Base-by-base conservation (phyloP, 73 alveolate species). In the Loxodes magnus region DNA sequence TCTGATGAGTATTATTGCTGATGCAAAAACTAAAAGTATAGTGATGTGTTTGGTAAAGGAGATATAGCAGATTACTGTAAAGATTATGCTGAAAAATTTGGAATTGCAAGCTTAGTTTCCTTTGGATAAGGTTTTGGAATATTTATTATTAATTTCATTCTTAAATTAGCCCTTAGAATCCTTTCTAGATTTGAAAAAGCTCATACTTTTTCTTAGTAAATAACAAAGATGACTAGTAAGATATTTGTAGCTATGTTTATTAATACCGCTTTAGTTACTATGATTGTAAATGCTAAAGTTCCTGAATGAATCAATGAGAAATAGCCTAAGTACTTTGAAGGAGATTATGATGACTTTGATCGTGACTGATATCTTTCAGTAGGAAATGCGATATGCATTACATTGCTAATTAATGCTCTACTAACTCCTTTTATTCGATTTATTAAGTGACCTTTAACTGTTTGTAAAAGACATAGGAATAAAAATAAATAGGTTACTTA, bases 301-400 rank as follows among this genome's bases (percentile, higher is more conserved):
- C 36, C 56, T 9, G 26, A 52, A 19, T n/a, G 26, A 35, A 10
- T 64, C n/a, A 22, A 61, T 1, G 17, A 51, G 15, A 35, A 50
- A 21, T 17, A 64, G 7, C 25, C 73, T 22, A 56, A 62, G 3
- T 56, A 56, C 12, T 67, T 72, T 15, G 15, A 41, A 31, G 68
- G 62, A 15, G 61, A 43, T 3, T 44, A 54, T 41, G 3, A 24
- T 4, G 87, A 72, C 37, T 67, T 57, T 21, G 25, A 35, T 34
- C 39, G 87, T 46, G 76, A 72, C 4, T 72, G 87, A 79, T 72
- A 67, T 39, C 48, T 51, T 19, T 35, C 19, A 4, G 75, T 72
- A 2, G 87, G 87, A 5, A 74, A 54, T 20, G 55, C 79, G 0
- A 38, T 54, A 22, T 29, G 52, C 4, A 39, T 49, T 21, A 61